A percentile compares a stretch with the other conserved stretches of the same genome.
phyloP scores from a whole-genome alignment of 129 eudicot genomes.

The Flaveria linearis region DNA sequence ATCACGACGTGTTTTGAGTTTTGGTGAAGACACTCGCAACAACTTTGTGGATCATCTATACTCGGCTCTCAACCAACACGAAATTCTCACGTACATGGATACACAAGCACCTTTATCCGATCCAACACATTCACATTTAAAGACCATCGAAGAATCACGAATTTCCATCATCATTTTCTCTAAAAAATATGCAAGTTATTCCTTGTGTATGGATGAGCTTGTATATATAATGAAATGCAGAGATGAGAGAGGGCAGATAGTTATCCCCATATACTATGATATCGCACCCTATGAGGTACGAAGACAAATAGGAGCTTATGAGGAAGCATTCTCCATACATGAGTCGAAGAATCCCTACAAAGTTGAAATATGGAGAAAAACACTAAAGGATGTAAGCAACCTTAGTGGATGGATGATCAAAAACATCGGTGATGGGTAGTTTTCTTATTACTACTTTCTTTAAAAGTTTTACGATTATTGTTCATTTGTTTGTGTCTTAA shows the following conservation, averaged over 20 bases:
- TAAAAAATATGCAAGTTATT: not conserved
- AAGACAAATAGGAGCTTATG: not conserved
- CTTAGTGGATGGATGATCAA: slow-evolving; percentile 5
- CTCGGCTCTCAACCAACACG: not conserved
- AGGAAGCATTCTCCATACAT: not conserved
- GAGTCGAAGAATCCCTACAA: not conserved
- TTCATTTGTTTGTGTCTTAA: not conserved
- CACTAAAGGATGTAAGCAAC: not conserved
- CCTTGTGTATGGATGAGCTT: not conserved
- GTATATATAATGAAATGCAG: not conserved
- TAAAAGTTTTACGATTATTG: not conserved
- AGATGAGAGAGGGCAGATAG: not conserved
- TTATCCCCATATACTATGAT: not conserved
- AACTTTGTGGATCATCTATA: not conserved
- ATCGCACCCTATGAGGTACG: not conserved
- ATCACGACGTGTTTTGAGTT: not conserved
- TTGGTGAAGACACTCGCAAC: not conserved
- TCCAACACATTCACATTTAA: not conserved
- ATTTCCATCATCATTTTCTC: slow-evolving; percentile 8
- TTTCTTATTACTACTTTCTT: not conserved
- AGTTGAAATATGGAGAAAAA: slow-evolving; percentile 10
- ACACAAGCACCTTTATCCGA: not conserved
- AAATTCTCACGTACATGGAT: slow-evolving; percentile 7
- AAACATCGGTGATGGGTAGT: not conserved
- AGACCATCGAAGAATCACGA: not conserved